Base-by-base conservation (phyloP, 1,284 basidiomycete genomes). In the Pyrrhoderma lamaoense region DNA sequence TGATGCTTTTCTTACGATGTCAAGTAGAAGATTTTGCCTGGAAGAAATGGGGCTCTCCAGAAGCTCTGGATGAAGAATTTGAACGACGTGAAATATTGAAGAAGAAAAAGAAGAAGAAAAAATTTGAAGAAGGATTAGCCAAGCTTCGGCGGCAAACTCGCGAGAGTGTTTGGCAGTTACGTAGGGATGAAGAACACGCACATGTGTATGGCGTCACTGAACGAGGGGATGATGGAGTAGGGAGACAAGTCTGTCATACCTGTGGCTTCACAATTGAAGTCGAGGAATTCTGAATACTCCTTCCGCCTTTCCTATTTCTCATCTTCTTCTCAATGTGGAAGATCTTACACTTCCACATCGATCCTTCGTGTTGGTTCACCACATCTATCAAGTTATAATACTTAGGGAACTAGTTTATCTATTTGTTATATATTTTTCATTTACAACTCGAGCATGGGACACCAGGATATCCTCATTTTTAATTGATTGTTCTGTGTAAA, bases 21-120 rank as follows among this genome's bases (percentile, higher is more conserved):
- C 94, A 97, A 68, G 93, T 99, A 2, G 96, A 99, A 66, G 86
- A 85, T 22, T 98, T 95, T 65, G 95, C 96, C 2, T 98, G 91
- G 83, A 85, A 88, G 60, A 99, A 98, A 69, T 99, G 96, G 96
- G 93, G 92, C 0, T 92, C 92, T 0, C 78, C 91, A 8, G 91
- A 95, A 63, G 92, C 83, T 1, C 68, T 99, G 37, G 96, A 99
- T 61, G 77, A 75, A 13, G 96, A 99, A 64, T 99, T 85, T 67
- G 84, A 89, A 59, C 73, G 79, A 35, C 78, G 95, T 45, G 77
- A 79, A 53, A 74, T 76, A 14, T 87, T 91, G 61, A 96, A 95
- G 75, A 90, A 89, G 62, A 85, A 85, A 59, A 91, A 93, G 69
- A 89, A 93, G 70, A 88, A 89, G 59, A 91, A 86, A 64, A 97